phyloP scores from a whole-genome alignment of 192 early-diverging fungal species.

The Podila epigama region DNA sequence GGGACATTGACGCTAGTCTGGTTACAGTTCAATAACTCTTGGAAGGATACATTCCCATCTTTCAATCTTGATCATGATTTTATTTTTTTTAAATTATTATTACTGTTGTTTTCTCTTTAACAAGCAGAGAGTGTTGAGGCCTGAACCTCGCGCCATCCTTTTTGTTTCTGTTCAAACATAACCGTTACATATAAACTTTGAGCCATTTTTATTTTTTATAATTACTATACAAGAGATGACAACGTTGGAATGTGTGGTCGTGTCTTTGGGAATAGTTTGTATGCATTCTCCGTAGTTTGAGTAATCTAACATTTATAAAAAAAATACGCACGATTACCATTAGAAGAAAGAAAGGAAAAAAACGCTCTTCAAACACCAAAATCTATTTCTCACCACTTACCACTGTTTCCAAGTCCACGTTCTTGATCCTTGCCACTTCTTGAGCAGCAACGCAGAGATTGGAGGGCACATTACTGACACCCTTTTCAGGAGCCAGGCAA shows the following conservation, averaged over 20 bases:
- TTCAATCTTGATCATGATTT: too few relatives aligned
- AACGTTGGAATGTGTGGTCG: constrained; percentile 28
- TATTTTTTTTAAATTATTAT: too few relatives aligned
- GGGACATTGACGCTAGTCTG: constrained; percentile 54
- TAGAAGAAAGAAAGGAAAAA: background rate
- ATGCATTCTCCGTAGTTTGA: constrained; percentile 48
- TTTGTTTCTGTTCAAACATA: background rate
- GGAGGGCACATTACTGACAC: constrained; percentile 57
- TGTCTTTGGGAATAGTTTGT: constrained; percentile 48
- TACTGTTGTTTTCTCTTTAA: background rate
- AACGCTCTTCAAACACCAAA: too few relatives aligned
- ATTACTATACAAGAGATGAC: background rate
- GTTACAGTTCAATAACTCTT: constrained; percentile 53
- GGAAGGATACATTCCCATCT: too few relatives aligned
- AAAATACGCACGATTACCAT: too few relatives aligned
- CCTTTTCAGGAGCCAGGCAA: constrained; percentile 57
- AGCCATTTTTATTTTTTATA: background rate
- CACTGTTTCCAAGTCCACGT: constrained; percentile 55
- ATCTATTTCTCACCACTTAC: too few relatives aligned
- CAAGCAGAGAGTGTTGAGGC: too few relatives aligned
- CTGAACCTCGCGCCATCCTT: too few relatives aligned
- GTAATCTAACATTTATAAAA: constrained; percentile 15
- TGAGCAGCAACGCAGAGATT: constrained; percentile 53
- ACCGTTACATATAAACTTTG: background rate
- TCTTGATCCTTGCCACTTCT: constrained; percentile 61